These are phyloP conservation scores for Ustilago nuda DNA, from an alignment of 1,284 basidiomycete genomes.

Conservation along the genomic window DNA sequence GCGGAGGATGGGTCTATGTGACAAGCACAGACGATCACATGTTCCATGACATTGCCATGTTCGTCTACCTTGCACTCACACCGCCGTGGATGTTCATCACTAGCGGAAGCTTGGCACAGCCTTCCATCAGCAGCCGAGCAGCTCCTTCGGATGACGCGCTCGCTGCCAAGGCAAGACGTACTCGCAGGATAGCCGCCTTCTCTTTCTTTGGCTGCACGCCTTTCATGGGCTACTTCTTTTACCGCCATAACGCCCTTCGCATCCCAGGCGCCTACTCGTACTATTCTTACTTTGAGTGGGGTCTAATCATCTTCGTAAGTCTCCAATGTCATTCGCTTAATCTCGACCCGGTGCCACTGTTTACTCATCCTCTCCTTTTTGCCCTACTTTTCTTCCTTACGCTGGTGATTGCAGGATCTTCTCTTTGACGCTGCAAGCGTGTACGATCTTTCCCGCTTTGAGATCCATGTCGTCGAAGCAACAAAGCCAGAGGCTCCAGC, in stretches of 20 bases:
- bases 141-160: constrained; percentile 19
- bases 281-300: constrained; percentile 67
- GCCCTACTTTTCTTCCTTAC: background rate
- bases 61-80: constrained; percentile 72
- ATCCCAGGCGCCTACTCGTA: constrained; percentile 63
- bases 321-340: background rate
- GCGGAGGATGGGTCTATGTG: constrained; percentile 92
- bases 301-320: constrained; percentile 62
- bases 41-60: constrained; percentile 89
- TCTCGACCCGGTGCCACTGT: background rate
- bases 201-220: constrained; percentile 64
- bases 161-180: constrained; percentile 46
- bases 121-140: background rate
- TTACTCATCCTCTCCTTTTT: background rate
- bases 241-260: constrained; percentile 58
- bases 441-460: constrained; percentile 58
- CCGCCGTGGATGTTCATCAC: constrained; percentile 78
- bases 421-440: constrained; percentile 61
- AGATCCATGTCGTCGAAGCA: constrained; percentile 58
- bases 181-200: constrained; percentile 47
- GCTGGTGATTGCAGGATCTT: constrained; percentile 46
- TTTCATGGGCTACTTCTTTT: constrained; percentile 64
- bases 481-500: background rate
- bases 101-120: constrained; percentile 52
- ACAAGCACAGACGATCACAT: constrained; percentile 83